Percentiles rank a stretch among this genome's conserved stretches.
These are phyloP conservation scores for Neurospora tetraspora DNA, from an alignment of 495 filamentous ascomycete species.

Conservation along the genomic window DNA sequence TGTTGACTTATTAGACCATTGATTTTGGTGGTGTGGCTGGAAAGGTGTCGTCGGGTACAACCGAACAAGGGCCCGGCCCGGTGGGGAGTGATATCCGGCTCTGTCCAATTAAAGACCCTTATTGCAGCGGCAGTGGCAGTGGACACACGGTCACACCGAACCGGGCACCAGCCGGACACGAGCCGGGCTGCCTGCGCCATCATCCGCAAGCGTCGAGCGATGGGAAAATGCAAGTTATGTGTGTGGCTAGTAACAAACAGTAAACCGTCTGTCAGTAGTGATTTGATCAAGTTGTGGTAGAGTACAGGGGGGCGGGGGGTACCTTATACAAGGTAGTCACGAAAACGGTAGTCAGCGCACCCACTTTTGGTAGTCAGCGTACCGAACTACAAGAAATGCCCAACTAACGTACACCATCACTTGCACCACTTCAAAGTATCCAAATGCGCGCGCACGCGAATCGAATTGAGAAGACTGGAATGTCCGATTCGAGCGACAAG, in stretches of 20 bases:
- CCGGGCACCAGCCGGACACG: neutral
- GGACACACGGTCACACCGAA: neutral
- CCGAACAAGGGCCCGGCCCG: neutral
- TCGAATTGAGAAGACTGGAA: too few relatives aligned
- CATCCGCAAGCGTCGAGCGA: constrained; percentile 41
- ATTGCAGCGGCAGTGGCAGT: neutral
- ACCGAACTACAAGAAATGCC: too few relatives aligned
- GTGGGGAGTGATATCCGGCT: neutral
- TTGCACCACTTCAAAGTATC: too few relatives aligned
- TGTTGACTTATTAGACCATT: neutral
- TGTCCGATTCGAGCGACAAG: too few relatives aligned
- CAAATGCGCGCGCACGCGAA: too few relatives aligned
- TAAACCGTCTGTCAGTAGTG: neutral
- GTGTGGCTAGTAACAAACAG: neutral
- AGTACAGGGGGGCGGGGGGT: neutral
- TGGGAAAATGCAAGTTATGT: neutral
- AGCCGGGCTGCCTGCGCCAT: neutral
- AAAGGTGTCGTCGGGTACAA: neutral
- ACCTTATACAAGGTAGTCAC: neutral
- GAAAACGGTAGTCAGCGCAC: too few relatives aligned
- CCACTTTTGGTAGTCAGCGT: too few relatives aligned
- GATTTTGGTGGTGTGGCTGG: neutral
- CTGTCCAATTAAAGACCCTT: neutral
- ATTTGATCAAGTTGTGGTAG: neutral
- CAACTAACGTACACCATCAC: too few relatives aligned